Evolutionary conservation across 257 asterid species (phyloP).

Genomic region (Lavandula angustifolia): DNA sequence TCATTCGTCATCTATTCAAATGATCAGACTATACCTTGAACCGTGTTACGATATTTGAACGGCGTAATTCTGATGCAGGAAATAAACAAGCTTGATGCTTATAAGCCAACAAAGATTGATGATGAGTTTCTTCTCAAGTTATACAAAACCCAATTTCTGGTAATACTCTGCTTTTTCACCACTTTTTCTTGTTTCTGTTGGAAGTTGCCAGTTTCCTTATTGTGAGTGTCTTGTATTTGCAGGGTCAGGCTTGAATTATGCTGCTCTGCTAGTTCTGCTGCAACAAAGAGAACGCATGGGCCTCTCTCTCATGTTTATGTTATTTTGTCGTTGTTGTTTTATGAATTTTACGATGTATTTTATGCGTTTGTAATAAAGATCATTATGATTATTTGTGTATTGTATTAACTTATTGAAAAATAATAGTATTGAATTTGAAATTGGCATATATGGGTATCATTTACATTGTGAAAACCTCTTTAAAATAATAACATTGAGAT

Average conservation of each 20-base stretch:
- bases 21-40: neutral
- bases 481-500: too few relatives aligned
- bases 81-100: conserved; percentile 51
- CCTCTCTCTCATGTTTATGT: neutral
- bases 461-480: too few relatives aligned
- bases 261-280: neutral
- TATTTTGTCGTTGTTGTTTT: neutral
- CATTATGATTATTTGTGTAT: too few relatives aligned
- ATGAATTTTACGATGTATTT: neutral
- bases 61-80: conserved; percentile 34
- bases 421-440: too few relatives aligned
- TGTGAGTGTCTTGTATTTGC: conserved; percentile 12
- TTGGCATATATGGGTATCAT: too few relatives aligned
- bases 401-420: too few relatives aligned
- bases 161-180: neutral
- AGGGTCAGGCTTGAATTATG: conserved; percentile 32
- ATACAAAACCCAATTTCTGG: conserved; percentile 34
- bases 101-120: conserved; percentile 46
- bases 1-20: conserved; percentile 4
- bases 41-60: neutral
- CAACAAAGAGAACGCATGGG: neutral
- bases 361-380: too few relatives aligned
- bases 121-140: conserved; percentile 24
- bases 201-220: neutral
- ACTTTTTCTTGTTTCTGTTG: too few relatives aligned